These are phyloP conservation scores for Vicia sativa DNA, from an alignment of 306 rosid genomes.

Conservation along the genomic window DNA sequence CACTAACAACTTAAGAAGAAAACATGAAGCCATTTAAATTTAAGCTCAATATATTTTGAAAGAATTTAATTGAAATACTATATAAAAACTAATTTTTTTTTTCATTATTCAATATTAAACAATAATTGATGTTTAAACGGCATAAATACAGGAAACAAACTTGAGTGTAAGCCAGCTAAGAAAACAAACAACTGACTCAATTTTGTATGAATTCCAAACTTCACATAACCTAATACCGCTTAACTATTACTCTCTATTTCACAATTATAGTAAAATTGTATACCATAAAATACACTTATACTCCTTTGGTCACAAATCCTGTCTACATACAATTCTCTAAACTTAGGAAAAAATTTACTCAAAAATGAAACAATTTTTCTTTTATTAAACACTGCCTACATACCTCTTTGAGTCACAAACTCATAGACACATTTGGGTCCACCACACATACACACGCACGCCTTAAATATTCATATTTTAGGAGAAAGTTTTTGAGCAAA, in stretches of 20 bases:
- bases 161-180: too few relatives aligned
- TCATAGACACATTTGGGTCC: too few relatives aligned
- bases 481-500: not conserved
- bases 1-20: too few relatives aligned
- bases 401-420: too few relatives aligned
- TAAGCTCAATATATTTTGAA: too few relatives aligned
- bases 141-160: too few relatives aligned
- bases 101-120: too few relatives aligned
- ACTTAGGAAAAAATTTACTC: not conserved
- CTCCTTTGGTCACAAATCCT: constrained; percentile 29
- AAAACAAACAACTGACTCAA: not conserved
- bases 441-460: not conserved
- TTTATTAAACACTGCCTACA: not conserved
- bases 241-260: not conserved
- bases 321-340: constrained; percentile 1
- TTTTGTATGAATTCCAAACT: not conserved
- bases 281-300: not conserved
- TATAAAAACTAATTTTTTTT: too few relatives aligned
- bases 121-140: too few relatives aligned
- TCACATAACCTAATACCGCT: not conserved
- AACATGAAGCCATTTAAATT: too few relatives aligned
- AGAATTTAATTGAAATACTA: too few relatives aligned
- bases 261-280: not conserved
- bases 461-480: not conserved
- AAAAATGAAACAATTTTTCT: too few relatives aligned